A percentile compares a stretch with the other conserved stretches of the same genome.
Conservation (phyloP, 2,329 filamentous ascomycete species). For the Parastagonospora avenae region DNA sequence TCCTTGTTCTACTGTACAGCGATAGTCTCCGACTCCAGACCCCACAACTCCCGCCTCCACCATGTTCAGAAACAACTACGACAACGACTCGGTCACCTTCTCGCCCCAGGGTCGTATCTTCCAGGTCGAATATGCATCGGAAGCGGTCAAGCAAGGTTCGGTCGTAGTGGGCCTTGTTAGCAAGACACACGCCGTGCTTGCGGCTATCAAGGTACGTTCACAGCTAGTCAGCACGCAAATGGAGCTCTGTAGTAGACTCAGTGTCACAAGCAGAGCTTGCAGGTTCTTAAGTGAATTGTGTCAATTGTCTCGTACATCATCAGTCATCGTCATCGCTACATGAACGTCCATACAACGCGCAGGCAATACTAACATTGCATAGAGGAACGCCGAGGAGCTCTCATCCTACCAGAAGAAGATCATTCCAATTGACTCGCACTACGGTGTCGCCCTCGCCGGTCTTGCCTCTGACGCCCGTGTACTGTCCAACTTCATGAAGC, state of each 20-base stretch:
- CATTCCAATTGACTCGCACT: slow-evolving; percentile 93
- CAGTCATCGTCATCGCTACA: no score
- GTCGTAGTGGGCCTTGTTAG: slow-evolving; percentile 96
- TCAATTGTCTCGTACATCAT: no score
- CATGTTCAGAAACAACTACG: slow-evolving; percentile 99
- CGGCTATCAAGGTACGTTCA: slow-evolving; percentile 85
- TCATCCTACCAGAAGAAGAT: slow-evolving; percentile 99
- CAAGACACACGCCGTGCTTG: slow-evolving; percentile 96
- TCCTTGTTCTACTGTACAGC: background rate
- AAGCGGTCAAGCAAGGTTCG: slow-evolving; percentile 98
- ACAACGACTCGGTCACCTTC: slow-evolving; percentile 99
- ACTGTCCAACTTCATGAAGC: slow-evolving; percentile 99
- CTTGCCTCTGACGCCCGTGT: slow-evolving; percentile 97
- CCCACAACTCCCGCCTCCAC: slow-evolving; percentile 47
- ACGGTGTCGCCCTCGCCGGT: slow-evolving; percentile 93
- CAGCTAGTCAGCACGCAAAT: background rate
- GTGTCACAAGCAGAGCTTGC: no score
- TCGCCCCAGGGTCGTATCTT: slow-evolving; percentile 99
- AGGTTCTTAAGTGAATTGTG: no score
- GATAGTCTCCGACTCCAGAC: slow-evolving; percentile 2
- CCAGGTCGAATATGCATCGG: slow-evolving; percentile 98
- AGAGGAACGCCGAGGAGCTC: slow-evolving; percentile 99
- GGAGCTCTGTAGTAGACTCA: background rate
- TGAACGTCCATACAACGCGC: background rate
- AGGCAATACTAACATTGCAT: slow-evolving; percentile 17